Conservation (phyloP, 164 flowering plant species). For the Aristolochia californica region DNA sequence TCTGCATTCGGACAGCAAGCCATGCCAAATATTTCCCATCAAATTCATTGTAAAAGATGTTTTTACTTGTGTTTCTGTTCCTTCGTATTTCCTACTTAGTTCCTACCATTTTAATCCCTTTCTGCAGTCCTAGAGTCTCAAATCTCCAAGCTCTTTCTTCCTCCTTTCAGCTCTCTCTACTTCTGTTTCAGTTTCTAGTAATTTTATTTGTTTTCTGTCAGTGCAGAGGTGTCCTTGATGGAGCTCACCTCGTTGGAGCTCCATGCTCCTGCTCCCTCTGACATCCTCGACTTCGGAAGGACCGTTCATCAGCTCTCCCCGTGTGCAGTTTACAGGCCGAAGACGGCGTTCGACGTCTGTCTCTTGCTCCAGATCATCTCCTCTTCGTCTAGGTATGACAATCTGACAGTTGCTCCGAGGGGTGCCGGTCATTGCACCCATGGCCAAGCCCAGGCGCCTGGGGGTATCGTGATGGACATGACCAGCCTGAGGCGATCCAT, state of each 20-base stretch:
- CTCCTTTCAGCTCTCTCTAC: too few species aligned
- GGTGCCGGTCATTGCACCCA: conserved; percentile 6
- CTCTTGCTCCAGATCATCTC: conserved; percentile 3
- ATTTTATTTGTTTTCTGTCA: too few species aligned
- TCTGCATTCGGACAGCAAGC: too few species aligned
- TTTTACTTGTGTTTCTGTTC: too few species aligned
- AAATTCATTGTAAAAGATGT: too few species aligned
- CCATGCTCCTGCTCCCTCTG: conserved; percentile 4
- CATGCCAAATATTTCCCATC: too few species aligned
- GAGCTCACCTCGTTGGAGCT: conserved; percentile 1
- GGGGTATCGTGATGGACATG: conserved; percentile 6
- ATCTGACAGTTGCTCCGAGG: conserved; percentile 7
- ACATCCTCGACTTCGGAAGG: conserved; percentile 5
- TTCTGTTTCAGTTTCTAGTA: too few species aligned
- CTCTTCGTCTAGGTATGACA: background rate
- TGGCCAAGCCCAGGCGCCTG: conserved; percentile 9
- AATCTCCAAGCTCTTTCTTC: too few species aligned
- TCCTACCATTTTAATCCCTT: too few species aligned
- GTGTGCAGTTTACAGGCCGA: background rate
- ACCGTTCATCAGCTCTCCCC: background rate
- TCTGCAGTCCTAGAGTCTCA: too few species aligned
- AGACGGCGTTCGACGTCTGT: conserved; percentile 7
- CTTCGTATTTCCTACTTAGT: too few species aligned
- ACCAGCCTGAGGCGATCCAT: background rate
- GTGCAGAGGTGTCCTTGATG: too few species aligned